Evolutionary conservation across 176 grass and related monocot genomes (phyloP).

Genomic region (Cocos nucifera): DNA sequence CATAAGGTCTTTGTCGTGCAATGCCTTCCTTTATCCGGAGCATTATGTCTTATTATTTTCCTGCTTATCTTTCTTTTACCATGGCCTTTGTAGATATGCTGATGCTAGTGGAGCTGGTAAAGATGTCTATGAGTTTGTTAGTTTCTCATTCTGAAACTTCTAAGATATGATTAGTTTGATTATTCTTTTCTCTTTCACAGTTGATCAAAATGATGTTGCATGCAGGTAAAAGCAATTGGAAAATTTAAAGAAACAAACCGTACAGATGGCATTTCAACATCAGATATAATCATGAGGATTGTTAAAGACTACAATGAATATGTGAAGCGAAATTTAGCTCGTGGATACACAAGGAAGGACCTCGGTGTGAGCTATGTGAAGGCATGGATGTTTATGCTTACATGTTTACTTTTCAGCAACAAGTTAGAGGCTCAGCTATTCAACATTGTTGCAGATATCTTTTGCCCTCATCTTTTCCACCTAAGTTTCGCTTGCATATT

Average conservation of each 20-base stretch:
- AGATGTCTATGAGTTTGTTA: slow-evolving; percentile 25
- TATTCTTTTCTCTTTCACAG: no score
- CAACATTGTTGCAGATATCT: no score
- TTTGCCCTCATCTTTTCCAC: no score
- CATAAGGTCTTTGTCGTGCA: no score
- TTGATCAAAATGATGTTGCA: background rate
- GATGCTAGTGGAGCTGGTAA: slow-evolving; percentile 24
- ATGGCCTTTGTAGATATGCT: slow-evolving; percentile 6
- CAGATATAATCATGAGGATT: slow-evolving; percentile 23
- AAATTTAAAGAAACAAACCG: slow-evolving; percentile 21
- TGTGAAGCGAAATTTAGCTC: slow-evolving; percentile 18
- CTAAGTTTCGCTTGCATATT: no score
- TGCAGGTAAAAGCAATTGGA: slow-evolving; percentile 15
- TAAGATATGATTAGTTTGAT: no score
- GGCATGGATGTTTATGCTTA: background rate
- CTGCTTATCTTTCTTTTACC: background rate
- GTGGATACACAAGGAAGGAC: slow-evolving; percentile 19
- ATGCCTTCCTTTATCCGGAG: no score
- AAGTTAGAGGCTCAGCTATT: no score
- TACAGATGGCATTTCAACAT: slow-evolving; percentile 21
- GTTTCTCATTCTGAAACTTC: background rate
- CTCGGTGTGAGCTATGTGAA: slow-evolving; percentile 21
- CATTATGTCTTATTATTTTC: no score
- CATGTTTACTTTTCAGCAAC: background rate
- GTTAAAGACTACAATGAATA: slow-evolving; percentile 21